Evolutionary conservation across 2,329 filamentous ascomycete genomes (phyloP).

Genomic region (Aspergillus sp.): DNA sequence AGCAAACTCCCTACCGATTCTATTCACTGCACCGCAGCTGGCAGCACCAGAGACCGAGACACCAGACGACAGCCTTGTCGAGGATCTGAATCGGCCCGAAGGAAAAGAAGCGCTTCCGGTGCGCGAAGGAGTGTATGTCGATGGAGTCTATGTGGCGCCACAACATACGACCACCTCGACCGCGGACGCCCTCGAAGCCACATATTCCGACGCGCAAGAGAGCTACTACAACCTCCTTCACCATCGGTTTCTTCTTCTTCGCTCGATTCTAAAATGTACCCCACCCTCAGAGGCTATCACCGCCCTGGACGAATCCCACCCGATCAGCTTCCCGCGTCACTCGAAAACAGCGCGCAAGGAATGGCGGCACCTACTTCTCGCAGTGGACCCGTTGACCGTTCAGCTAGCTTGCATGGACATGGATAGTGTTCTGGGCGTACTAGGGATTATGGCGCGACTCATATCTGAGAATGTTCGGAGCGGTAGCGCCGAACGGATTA

Average conservation of each 20-base stretch:
- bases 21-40: slow-evolving; percentile 62
- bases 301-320: slow-evolving; percentile 53
- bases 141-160: slow-evolving; percentile 6
- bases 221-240: slow-evolving; percentile 68
- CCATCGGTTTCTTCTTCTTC: slow-evolving; percentile 63
- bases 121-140: slow-evolving; percentile 2
- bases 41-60: slow-evolving; percentile 10
- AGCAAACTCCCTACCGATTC: slow-evolving; percentile 69
- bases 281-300: slow-evolving; percentile 55
- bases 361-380: slow-evolving; percentile 49
- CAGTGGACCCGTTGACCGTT: slow-evolving; percentile 46
- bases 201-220: slow-evolving; percentile 53
- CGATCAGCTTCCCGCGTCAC: slow-evolving; percentile 53
- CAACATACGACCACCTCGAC: background rate
- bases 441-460: slow-evolving; percentile 59
- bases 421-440: slow-evolving; percentile 61
- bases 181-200: slow-evolving; percentile 21
- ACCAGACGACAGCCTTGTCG: slow-evolving; percentile 1
- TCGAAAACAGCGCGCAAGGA: slow-evolving; percentile 52
- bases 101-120: background rate
- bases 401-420: slow-evolving; percentile 56
- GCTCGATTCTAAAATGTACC: slow-evolving; percentile 55
- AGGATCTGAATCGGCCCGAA: background rate
- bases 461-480: slow-evolving; percentile 62
- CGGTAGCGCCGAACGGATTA: slow-evolving; percentile 57